Evolutionary conservation across 176 grass and related monocot species (phyloP), one percentile per base, ranked within the genome.

Genomic region (Cenchrus fungigraminus): DNA sequence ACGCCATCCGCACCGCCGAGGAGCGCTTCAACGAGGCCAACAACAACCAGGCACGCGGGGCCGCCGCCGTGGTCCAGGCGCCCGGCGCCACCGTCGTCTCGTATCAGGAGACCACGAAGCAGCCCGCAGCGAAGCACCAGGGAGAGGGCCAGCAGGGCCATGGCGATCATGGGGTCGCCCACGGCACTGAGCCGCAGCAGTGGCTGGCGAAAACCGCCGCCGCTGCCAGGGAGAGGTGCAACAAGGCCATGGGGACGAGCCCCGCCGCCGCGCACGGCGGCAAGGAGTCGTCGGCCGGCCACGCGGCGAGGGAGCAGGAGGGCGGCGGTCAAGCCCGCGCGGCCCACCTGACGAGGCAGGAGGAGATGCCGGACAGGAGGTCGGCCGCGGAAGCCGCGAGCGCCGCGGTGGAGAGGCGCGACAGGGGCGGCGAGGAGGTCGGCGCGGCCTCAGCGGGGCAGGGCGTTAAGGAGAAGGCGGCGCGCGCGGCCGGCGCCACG

Each of bases 11-110:
- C 22, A 83, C 86, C 28, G 91, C 89, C 6, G 89, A 98, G 86
- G 93, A 95, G 68, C 80, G 87, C 4, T 94, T 90, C 89, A 83
- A 67, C 87, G 89, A 88, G 71, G 90, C 82, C 3, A 93, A 90
- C 49, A 5, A 84, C 82, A 2, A 65, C 85, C 74, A 88, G 64
- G 68, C 74, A 60, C 0, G 31, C 73, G 5, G 90, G 42, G n/a
- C 88, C 43, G 79, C 45, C 37, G n/a, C 57, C 34, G 49, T 62
- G 54, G 20, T 46, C 8, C 88, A 87, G 43, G 87, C 70, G 31
- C 77, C 83, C 19, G 56, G 71, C 46, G 74, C 22, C 61, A 22
- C 72, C 6, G 62, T 60, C 3, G 25, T 77, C 5, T 85, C 88
- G 13, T 57, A 45, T 2, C 82, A 86, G 81, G 83, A 81, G 80